These are phyloP conservation scores for Saccharomycopsis sp. DNA, from an alignment of 805 yeast species.

Conservation along the genomic window DNA sequence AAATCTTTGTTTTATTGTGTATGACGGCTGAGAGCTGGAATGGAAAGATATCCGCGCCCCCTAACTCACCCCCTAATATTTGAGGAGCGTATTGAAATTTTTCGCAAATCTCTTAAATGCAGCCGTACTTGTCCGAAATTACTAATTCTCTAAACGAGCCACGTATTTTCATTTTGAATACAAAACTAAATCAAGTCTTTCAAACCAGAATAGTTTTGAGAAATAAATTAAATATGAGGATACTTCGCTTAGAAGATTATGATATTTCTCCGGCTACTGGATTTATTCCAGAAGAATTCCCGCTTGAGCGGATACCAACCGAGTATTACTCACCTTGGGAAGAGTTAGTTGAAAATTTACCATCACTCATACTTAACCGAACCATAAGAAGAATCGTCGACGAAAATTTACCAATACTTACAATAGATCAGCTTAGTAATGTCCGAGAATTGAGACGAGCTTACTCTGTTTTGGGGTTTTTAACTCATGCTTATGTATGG, in stretches of 20 bases:
- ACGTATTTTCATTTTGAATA: too few species aligned
- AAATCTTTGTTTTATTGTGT: too few species aligned
- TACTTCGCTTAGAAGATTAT: constrained; percentile 55
- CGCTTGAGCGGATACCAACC: constrained; percentile 53
- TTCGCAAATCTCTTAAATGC: too few species aligned
- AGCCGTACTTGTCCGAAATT: too few species aligned
- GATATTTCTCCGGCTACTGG: constrained; percentile 69
- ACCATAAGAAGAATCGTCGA: constrained; percentile 60
- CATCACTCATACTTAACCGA: constrained; percentile 64
- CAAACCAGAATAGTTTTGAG: too few species aligned
- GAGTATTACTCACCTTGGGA: constrained; percentile 78
- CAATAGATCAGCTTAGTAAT: constrained; percentile 35
- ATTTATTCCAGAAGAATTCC: constrained; percentile 66
- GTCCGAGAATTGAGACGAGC: constrained; percentile 67
- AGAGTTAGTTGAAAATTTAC: constrained; percentile 51
- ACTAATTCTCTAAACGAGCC: too few species aligned
- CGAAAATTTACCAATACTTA: constrained; percentile 45
- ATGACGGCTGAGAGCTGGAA: too few species aligned
- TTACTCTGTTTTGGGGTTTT: constrained; percentile 67
- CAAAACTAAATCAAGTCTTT: too few species aligned
- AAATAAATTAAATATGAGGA: constrained; percentile 22
- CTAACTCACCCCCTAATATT: too few species aligned
- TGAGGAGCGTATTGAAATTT: too few species aligned
- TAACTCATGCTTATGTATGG: constrained; percentile 91
- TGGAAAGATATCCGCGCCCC: too few species aligned